A percentile compares a stretch with the other conserved stretches of the same genome.
Evolutionary conservation across 208 protist species (phyloP).

Genomic region (Wallacemonas sp.): DNA sequence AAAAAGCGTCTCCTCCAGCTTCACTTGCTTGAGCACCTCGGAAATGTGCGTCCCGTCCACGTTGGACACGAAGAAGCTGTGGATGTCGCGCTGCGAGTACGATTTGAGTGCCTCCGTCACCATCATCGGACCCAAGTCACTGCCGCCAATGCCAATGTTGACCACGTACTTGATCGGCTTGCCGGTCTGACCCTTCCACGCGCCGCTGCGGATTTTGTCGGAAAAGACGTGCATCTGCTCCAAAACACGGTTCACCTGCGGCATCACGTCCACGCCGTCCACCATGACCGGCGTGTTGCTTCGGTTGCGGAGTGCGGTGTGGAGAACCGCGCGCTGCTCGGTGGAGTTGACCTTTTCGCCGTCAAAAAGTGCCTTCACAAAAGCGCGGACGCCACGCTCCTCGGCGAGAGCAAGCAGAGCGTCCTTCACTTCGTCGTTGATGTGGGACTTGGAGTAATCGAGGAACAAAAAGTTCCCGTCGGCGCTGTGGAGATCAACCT

Average conservation of each 20-base stretch:
- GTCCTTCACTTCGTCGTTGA: constrained; percentile 93
- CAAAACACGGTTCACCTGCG: constrained; percentile 92
- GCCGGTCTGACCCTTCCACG: constrained; percentile 95
- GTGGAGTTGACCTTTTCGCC: constrained; percentile 97
- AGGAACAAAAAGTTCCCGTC: constrained; percentile 89
- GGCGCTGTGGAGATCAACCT: constrained; percentile 53
- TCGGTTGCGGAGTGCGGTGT: constrained; percentile 96
- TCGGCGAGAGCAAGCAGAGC: constrained; percentile 87
- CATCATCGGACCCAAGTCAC: constrained; percentile 96
- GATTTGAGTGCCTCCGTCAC: constrained; percentile 94
- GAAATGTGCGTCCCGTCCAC: constrained; percentile 97
- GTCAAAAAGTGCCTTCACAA: constrained; percentile 88
- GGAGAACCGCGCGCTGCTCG: constrained; percentile 94
- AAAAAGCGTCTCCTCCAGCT: constrained; percentile 95
- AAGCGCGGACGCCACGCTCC: constrained; percentile 70
- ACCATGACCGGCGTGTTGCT: constrained; percentile 85
- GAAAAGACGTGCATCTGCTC: constrained; percentile 92
- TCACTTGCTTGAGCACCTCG: constrained; percentile 80
- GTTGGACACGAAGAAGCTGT: constrained; percentile 96
- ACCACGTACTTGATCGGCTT: constrained; percentile 95
- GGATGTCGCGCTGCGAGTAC: constrained; percentile 64
- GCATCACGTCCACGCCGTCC: constrained; percentile 96
- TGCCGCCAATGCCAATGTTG: constrained; percentile 98
- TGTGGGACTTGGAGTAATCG: constrained; percentile 97
- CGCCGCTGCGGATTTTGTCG: constrained; percentile 84